Evolutionary conservation across 2,329 filamentous ascomycete species (phyloP).

Genomic region (Zopfia rhizophila): DNA sequence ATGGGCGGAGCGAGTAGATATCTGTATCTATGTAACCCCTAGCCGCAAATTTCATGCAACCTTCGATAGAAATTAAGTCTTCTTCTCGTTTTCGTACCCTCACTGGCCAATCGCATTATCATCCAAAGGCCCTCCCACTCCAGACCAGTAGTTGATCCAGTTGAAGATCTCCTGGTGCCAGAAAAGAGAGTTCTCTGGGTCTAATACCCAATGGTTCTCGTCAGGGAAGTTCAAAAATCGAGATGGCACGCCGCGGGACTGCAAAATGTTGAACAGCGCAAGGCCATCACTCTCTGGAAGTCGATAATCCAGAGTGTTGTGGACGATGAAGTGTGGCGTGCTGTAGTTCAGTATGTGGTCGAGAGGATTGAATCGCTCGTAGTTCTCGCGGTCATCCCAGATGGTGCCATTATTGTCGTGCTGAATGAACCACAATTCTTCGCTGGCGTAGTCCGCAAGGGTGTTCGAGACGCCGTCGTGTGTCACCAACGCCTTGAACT

Average conservation of each 20-base stretch:
- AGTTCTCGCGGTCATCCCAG: constrained; percentile 54
- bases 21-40: no score
- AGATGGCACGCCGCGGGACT: constrained; percentile 78
- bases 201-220: constrained; percentile 83
- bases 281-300: constrained; percentile 86
- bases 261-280: constrained; percentile 85
- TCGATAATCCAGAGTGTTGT: constrained; percentile 90
- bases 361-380: constrained; percentile 68
- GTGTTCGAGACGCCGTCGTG: constrained; percentile 85
- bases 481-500: constrained; percentile 88
- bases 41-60: no score
- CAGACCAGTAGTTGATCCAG: constrained; percentile 51
- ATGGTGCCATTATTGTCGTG: constrained; percentile 54
- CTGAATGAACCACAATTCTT: constrained; percentile 64
- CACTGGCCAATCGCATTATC: constrained; percentile 42
- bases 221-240: constrained; percentile 84
- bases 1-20: no score
- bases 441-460: constrained; percentile 56
- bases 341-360: constrained; percentile 74
- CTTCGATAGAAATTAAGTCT: no score
- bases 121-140: constrained; percentile 40
- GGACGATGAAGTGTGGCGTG: constrained; percentile 89
- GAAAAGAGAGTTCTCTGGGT: constrained; percentile 89
- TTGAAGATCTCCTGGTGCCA: constrained; percentile 74
- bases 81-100: no score